phyloP scores from a whole-genome alignment of 306 rosid genomes.

The Vachellia pachyceras region DNA sequence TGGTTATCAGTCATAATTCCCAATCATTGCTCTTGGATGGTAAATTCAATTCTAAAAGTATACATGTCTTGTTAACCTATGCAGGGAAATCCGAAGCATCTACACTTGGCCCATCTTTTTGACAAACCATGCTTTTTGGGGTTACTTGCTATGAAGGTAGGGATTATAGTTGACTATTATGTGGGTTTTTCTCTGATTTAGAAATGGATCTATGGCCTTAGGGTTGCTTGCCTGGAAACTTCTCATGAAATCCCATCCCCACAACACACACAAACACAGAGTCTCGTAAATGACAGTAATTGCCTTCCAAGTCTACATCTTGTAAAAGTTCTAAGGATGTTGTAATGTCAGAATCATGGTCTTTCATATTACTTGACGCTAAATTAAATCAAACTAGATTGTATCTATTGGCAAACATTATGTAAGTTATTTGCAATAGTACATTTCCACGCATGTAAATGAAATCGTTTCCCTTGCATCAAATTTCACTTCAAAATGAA shows the following conservation, averaged over 20 bases:
- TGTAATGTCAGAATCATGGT: background rate
- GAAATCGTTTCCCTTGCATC: no score
- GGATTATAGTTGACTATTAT: background rate
- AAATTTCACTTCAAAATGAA: no score
- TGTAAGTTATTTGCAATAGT: no score
- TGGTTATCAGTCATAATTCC: background rate
- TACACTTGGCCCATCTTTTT: conserved; percentile 67
- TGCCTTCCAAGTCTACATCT: conserved; percentile 30
- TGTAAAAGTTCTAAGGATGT: no score
- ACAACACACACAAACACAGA: background rate
- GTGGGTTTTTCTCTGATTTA: background rate
- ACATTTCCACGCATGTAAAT: no score
- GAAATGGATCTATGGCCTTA: no score
- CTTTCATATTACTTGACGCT: background rate
- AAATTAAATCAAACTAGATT: no score
- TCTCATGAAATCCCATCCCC: background rate
- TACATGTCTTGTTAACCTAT: conserved; percentile 16
- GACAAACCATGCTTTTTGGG: conserved; percentile 80
- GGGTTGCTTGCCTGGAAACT: background rate
- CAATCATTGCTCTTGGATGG: background rate
- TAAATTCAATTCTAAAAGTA: conserved; percentile 20
- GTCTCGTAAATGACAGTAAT: no score
- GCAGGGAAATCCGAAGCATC: conserved; percentile 59
- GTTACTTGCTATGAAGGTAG: conserved; percentile 64
- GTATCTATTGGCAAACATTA: no score